These are phyloP conservation scores for Pelargonium exstipulatum DNA, from an alignment of 441 rosid genomes.

Conservation along the genomic window DNA sequence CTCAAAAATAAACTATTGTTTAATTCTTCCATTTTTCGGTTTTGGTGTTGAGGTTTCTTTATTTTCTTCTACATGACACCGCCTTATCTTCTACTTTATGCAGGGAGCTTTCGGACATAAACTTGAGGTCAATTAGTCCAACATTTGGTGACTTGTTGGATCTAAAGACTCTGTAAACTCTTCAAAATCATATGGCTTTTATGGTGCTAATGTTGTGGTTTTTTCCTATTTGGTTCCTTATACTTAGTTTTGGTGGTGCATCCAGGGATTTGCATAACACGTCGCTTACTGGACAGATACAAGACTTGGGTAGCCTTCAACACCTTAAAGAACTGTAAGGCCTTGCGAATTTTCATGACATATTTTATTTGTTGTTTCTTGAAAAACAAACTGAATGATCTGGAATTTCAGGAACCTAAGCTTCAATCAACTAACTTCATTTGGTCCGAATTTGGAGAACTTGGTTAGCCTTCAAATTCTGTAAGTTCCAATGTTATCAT, in stretches of 20 bases:
- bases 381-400: constrained; percentile 13
- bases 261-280: constrained; percentile 84
- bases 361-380: neutral
- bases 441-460: constrained; percentile 54
- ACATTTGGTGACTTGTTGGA: constrained; percentile 87
- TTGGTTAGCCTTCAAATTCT: constrained; percentile 65
- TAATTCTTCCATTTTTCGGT: neutral
- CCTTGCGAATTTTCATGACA: constrained; percentile 9
- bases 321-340: constrained; percentile 65
- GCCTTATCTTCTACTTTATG: constrained; percentile 3
- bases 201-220: neutral
- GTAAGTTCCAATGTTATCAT: constrained; percentile 42
- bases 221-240: constrained; percentile 7
- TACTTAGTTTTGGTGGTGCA: constrained; percentile 15
- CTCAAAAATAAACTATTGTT: neutral
- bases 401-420: constrained; percentile 67
- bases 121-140: constrained; percentile 73
- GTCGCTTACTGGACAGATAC: constrained; percentile 70
- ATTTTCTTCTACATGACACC: constrained; percentile 9
- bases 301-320: constrained; percentile 69
- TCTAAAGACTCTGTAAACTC: constrained; percentile 66
- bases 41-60: neutral
- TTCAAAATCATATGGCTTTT: neutral
- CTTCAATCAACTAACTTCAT: constrained; percentile 66
- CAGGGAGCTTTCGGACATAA: constrained; percentile 70